phyloP scores from a whole-genome alignment of 2,329 filamentous ascomycete species.

The Penicillium hesseltinei region DNA sequence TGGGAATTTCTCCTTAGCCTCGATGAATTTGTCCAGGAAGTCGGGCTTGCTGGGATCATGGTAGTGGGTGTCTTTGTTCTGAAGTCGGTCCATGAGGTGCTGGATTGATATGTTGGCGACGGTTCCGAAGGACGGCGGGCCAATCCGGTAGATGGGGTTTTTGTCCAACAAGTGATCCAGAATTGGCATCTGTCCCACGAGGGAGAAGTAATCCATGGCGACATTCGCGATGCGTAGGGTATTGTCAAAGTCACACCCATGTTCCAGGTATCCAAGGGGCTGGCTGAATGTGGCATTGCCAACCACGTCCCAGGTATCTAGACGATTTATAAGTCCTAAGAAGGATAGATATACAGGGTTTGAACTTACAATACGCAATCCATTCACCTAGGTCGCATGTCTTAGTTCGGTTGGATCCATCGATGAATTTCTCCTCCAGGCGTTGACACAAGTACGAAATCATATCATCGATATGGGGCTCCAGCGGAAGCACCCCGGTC shows the following conservation, averaged over 20 bases:
- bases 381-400: slow-evolving; percentile 43
- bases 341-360: not conserved
- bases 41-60: slow-evolving; percentile 26
- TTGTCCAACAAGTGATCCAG: slow-evolving; percentile 29
- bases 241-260: slow-evolving; percentile 25
- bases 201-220: slow-evolving; percentile 26
- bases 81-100: slow-evolving; percentile 15
- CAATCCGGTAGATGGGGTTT: slow-evolving; percentile 26
- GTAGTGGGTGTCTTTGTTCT: slow-evolving; percentile 12
- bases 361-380: slow-evolving; percentile 40
- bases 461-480: slow-evolving; percentile 30
- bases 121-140: slow-evolving; percentile 19
- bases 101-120: slow-evolving; percentile 23
- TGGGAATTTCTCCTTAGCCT: slow-evolving; percentile 34
- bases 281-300: slow-evolving; percentile 28
- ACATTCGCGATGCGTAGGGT: slow-evolving; percentile 18
- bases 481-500: slow-evolving; percentile 23
- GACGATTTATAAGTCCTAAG: not conserved
- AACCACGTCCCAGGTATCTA: slow-evolving; percentile 29
- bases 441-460: slow-evolving; percentile 33
- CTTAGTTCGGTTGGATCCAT: slow-evolving; percentile 23
- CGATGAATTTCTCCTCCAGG: slow-evolving; percentile 36
- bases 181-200: slow-evolving; percentile 25
- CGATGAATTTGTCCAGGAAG: slow-evolving; percentile 44
- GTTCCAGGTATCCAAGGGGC: slow-evolving; percentile 26